Evolutionary conservation across 2,329 filamentous ascomycete genomes (phyloP), one percentile per base, ranked within the genome.

Genomic region (Fusarium oligoseptatum): DNA sequence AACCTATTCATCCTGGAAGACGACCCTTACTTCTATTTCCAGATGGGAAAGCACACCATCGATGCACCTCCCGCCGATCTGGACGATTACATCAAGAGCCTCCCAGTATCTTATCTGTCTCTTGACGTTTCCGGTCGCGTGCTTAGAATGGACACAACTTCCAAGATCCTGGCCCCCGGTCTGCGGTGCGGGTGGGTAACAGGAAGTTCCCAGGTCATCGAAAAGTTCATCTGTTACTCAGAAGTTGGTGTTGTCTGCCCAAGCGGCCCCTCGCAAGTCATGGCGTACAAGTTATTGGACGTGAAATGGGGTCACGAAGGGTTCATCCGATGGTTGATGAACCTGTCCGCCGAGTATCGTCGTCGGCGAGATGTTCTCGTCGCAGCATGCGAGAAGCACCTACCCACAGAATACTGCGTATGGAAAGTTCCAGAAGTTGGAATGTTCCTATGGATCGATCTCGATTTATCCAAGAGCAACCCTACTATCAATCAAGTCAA

Each of bases 151-250:
- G 55, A 58, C 20, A 58, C 55, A 27, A 58, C 55, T 2, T 58
- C 55, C 34, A 58, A 58, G 34, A 58, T 58, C 15, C 55, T 58
- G 3, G 55, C 55, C 3, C 55, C 55, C 4, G 55, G 55, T 9
- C 22, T 58, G 6, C 55, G 55, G 3, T 37, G 32, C 3, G 55
- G 55, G 6, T 58, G 55, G 55, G 55, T 58, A 7, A 58, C 55
- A 11, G 55, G 32, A 11, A 58, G 55, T 4, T 24, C 55, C 2
- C 34, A 37, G 5, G 55, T 58, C 15, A 58, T 58, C 9, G 55
- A 58, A 17, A 58, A 58, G 34, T 58, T 58, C 34, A n/a, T 41
- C 10, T 58, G 32, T 22, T 58, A 58, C 55, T 58, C 55, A 20
- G 55, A 58, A 27, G 55, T 58, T 15, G 55, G 55, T 2, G 55